phyloP scores from a whole-genome alignment of 805 yeast genomes.

The Diddensiella santjacobensis region DNA sequence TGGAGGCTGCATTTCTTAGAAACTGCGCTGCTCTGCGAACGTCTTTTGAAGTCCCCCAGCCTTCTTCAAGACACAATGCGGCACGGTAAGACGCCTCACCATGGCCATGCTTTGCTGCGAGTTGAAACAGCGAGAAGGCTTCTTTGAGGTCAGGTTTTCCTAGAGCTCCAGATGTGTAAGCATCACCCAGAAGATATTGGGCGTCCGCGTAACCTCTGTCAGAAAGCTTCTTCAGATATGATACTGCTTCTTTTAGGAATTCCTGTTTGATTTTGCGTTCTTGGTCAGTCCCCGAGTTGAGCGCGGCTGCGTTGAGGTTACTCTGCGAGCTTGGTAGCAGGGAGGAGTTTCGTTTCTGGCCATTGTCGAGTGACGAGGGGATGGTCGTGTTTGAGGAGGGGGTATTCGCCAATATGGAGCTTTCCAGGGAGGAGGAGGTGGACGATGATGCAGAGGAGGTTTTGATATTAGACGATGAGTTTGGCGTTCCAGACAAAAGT shows the following conservation, averaged over 20 bases:
- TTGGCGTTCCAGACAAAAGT: conserved; percentile 35
- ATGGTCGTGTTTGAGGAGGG: neutral
- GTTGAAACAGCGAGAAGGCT: conserved; percentile 70
- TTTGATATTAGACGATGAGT: neutral
- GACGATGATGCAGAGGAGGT: conserved; percentile 9
- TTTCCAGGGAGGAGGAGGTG: conserved; percentile 3
- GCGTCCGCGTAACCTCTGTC: conserved; percentile 85
- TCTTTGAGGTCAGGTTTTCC: conserved; percentile 76
- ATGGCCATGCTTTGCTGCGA: conserved; percentile 93
- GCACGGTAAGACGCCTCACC: conserved; percentile 88
- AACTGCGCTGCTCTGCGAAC: conserved; percentile 81
- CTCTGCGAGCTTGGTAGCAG: neutral
- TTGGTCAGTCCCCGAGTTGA: conserved; percentile 6
- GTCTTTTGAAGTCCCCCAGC: conserved; percentile 87
- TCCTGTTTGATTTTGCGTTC: conserved; percentile 44
- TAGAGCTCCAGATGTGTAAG: conserved; percentile 76
- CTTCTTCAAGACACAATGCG: conserved; percentile 88
- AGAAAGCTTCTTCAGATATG: conserved; percentile 63
- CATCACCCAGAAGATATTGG: conserved; percentile 89
- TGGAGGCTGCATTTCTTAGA: conserved; percentile 79
- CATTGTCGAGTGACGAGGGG: neutral
- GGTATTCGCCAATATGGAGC: neutral
- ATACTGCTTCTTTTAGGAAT: conserved; percentile 72
- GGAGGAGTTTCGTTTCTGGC: neutral
- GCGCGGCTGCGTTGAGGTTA: neutral